Percentiles rank a stretch among this genome's conserved stretches.
Conservation (phyloP, 108 stramenopile genomes). For the Stephanodiscus minutulus region DNA sequence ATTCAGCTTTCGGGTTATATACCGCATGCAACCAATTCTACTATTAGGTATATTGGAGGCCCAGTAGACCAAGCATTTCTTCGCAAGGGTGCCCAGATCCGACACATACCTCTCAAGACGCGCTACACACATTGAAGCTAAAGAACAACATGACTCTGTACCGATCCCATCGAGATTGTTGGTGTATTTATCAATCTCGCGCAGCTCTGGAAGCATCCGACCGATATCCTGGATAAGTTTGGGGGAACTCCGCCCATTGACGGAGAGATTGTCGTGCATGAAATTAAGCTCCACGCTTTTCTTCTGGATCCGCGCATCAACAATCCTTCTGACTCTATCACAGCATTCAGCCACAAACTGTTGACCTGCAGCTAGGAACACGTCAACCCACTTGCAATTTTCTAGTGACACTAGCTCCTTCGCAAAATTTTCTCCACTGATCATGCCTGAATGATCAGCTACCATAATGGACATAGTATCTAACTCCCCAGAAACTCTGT, state of each 20-base stretch:
- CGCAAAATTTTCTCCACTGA: constrained; percentile 27
- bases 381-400: constrained; percentile 35
- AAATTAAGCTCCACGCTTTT: constrained; percentile 22
- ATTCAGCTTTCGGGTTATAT: constrained; percentile 22
- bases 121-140: neutral
- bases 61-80: constrained; percentile 7
- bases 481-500: constrained; percentile 25
- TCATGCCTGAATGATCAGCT: constrained; percentile 28
- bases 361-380: constrained; percentile 11
- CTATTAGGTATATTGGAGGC: neutral
- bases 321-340: constrained; percentile 7
- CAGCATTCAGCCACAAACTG: constrained; percentile 25
- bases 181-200: constrained; percentile 22
- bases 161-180: neutral
- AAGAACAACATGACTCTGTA: neutral
- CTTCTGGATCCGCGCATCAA: constrained; percentile 13
- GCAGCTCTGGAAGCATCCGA: constrained; percentile 31
- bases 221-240: constrained; percentile 11
- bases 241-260: neutral
- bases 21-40: constrained; percentile 7
- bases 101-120: constrained; percentile 1
- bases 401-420: constrained; percentile 11
- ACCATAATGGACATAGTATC: constrained; percentile 16
- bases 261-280: neutral
- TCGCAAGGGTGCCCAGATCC: neutral